phyloP scores from a whole-genome alignment of 148 eudicot species.

The Silene latifolia region DNA sequence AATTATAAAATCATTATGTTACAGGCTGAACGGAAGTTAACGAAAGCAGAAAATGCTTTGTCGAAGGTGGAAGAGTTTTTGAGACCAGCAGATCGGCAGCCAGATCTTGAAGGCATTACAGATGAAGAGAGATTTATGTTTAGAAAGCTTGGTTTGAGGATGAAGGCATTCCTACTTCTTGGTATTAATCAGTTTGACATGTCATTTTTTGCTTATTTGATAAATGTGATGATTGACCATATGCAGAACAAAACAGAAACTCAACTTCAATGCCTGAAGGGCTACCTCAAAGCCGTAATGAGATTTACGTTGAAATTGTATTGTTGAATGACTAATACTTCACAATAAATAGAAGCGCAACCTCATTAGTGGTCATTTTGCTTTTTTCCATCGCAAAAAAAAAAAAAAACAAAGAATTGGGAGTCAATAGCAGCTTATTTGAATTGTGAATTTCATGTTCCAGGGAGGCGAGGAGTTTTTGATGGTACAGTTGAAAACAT shows the following conservation, averaged over 20 bases:
- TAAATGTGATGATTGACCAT: conserved; percentile 13
- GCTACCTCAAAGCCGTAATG: not conserved
- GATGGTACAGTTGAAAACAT: conserved; percentile 97
- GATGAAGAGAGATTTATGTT: conserved; percentile 98
- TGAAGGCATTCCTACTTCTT: conserved; percentile 96
- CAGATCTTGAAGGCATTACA: conserved; percentile 71
- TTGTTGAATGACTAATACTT: not conserved
- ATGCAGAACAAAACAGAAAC: not conserved
- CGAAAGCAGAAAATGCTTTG: conserved; percentile 62
- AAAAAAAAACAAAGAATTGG: not conserved
- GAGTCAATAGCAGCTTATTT: not conserved
- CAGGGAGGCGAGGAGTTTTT: conserved; percentile 97
- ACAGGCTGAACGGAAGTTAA: conserved; percentile 76
- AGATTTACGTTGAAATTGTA: not conserved
- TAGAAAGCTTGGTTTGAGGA: conserved; percentile 90
- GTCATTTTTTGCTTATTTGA: not conserved
- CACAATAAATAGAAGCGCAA: not conserved
- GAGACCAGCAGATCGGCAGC: conserved; percentile 53
- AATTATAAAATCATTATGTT: not conserved
- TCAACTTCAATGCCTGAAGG: not conserved
- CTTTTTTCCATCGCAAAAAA: not conserved
- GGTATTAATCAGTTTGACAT: conserved; percentile 39
- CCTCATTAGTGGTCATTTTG: not conserved
- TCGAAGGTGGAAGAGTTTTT: conserved; percentile 73
- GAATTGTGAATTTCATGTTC: conserved; percentile 13